Percentiles rank a stretch among this genome's conserved stretches.
Evolutionary conservation across 441 rosid genomes (phyloP).

Genomic region (Populus hybrid): DNA sequence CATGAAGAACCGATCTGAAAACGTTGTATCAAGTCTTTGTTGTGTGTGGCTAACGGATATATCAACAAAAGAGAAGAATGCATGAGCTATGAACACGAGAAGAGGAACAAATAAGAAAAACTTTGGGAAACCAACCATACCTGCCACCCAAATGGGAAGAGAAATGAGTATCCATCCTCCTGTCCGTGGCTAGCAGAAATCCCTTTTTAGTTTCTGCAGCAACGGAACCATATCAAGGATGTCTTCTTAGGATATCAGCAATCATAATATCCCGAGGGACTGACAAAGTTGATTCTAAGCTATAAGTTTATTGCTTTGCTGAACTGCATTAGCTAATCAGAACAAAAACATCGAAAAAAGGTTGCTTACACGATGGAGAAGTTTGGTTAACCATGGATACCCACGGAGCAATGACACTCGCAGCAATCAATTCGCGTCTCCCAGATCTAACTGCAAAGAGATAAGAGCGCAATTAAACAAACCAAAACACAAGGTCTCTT

Average conservation of each 20-base stretch:
- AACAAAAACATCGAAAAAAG: not conserved
- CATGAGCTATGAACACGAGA: not conserved
- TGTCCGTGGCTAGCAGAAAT: conserved; percentile 55
- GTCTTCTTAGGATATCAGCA: conserved; percentile 66
- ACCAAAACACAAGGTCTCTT: not conserved
- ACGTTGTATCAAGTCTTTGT: not conserved
- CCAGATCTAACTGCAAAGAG: conserved; percentile 40
- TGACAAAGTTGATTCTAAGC: not conserved
- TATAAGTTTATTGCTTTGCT: conserved; percentile 7
- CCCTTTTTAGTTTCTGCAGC: conserved; percentile 93
- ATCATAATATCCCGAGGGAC: conserved; percentile 21
- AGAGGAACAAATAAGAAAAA: not conserved
- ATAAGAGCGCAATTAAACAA: not conserved
- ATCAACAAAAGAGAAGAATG: conserved; percentile 4
- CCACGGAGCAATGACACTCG: conserved; percentile 53
- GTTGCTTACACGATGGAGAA: conserved; percentile 57
- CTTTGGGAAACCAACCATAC: conserved; percentile 20
- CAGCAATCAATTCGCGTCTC: conserved; percentile 58
- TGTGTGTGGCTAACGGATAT: not conserved
- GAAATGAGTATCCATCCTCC: conserved; percentile 74
- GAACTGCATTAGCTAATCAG: conserved; percentile 7
- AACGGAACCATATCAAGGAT: conserved; percentile 91
- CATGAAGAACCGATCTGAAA: not conserved
- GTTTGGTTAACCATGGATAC: conserved; percentile 47
- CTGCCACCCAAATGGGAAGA: conserved; percentile 94